Evolutionary conservation across 306 rosid species (phyloP).

Genomic region (Benincasa hispida): DNA sequence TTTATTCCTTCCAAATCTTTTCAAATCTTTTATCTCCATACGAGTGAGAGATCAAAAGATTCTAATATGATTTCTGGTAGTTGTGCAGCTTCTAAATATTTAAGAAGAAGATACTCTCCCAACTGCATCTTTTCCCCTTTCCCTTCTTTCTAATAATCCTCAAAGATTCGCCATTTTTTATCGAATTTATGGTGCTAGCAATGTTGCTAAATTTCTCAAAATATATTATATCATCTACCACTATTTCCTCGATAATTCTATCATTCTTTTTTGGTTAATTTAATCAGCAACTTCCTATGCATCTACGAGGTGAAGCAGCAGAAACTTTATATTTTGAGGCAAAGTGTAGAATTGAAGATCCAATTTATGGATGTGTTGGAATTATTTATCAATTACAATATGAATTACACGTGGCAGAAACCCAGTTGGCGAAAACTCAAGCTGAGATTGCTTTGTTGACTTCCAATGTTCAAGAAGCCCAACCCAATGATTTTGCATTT

Average conservation of each 20-base stretch:
- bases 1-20: too few relatives aligned
- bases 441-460: constrained; percentile 26
- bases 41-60: too few relatives aligned
- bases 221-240: too few relatives aligned
- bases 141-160: constrained; percentile 58
- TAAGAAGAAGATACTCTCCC: constrained; percentile 53
- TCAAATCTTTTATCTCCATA: too few relatives aligned
- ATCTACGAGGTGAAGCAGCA: constrained; percentile 41
- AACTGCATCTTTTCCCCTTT: constrained; percentile 65
- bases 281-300: constrained; percentile 32
- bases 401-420: constrained; percentile 28
- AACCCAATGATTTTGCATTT: not conserved
- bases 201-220: constrained; percentile 53
- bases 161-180: constrained; percentile 63
- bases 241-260: too few relatives aligned
- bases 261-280: too few relatives aligned
- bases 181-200: constrained; percentile 59
- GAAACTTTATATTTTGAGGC: constrained; percentile 45
- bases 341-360: constrained; percentile 42
- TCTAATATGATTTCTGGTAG: constrained; percentile 14
- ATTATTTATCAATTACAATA: constrained; percentile 39
- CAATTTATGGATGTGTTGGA: constrained; percentile 57
- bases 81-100: constrained; percentile 66
- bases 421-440: constrained; percentile 31
- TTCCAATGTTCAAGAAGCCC: not conserved